These are phyloP conservation scores for Podospora conica DNA, from an alignment of 495 filamentous ascomycete genomes.

Conservation along the genomic window DNA sequence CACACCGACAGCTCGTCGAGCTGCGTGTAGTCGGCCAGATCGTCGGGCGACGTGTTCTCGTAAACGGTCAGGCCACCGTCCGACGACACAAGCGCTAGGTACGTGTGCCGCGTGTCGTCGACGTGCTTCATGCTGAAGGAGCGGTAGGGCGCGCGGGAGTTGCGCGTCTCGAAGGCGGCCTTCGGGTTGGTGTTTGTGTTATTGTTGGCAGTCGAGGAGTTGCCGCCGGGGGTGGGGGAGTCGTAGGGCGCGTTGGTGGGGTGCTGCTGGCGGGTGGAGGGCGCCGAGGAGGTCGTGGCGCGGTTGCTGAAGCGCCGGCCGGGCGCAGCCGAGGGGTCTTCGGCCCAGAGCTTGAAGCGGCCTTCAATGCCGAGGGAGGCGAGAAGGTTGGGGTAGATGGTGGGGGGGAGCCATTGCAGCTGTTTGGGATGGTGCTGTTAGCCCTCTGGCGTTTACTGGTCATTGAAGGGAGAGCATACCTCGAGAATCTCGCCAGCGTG, in stretches of 20 bases:
- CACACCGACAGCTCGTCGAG: constrained; percentile 64
- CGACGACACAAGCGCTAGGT: constrained; percentile 74
- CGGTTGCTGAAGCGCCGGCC: constrained; percentile 67
- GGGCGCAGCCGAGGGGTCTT: constrained; percentile 69
- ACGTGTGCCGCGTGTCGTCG: constrained; percentile 59
- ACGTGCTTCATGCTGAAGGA: constrained; percentile 77
- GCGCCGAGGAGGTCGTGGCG: neutral
- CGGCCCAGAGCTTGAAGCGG: constrained; percentile 82
- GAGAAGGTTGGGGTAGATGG: constrained; percentile 51
- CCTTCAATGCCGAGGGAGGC: constrained; percentile 76
- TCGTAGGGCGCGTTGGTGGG: constrained; percentile 4
- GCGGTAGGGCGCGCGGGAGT: constrained; percentile 44
- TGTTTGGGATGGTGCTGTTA: constrained; percentile 25
- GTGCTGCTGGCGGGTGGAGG: neutral
- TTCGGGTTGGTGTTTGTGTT: constrained; percentile 14
- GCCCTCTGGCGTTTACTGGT: neutral
- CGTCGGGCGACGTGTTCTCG: constrained; percentile 83
- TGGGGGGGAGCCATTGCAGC: constrained; percentile 70
- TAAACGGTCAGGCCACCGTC: constrained; percentile 74
- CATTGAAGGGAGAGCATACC: constrained; percentile 42
- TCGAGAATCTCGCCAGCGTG: constrained; percentile 89
- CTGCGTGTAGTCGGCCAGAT: constrained; percentile 65
- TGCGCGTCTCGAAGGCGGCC: constrained; percentile 41
- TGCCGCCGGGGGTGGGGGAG: constrained; percentile 41
- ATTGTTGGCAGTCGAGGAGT: constrained; percentile 27